Conservation (phyloP, 2,329 filamentous ascomycete species). For the Aspergillus brasiliensis region DNA sequence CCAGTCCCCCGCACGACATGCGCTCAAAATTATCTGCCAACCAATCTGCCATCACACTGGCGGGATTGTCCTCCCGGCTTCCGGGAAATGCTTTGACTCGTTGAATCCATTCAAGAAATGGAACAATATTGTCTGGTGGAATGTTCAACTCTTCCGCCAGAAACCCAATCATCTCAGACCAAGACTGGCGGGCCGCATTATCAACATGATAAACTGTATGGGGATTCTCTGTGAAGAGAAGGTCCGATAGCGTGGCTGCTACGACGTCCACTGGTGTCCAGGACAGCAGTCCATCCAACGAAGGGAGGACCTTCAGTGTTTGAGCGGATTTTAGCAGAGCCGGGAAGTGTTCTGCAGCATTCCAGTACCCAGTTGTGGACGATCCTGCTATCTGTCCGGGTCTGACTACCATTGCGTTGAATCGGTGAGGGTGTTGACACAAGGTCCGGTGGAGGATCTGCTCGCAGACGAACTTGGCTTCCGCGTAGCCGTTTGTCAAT, state of each 20-base stretch:
- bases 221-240: conserved; percentile 28
- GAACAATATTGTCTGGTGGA: conserved; percentile 32
- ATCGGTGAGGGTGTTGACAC: conserved; percentile 43
- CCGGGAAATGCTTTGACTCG: conserved; percentile 33
- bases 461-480: conserved; percentile 57
- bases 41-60: conserved; percentile 33
- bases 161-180: conserved; percentile 40
- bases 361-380: conserved; percentile 56
- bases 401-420: conserved; percentile 50
- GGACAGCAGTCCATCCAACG: conserved; percentile 42
- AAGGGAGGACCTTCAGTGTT: conserved; percentile 46
- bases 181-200: conserved; percentile 47
- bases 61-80: conserved; percentile 32
- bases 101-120: conserved; percentile 46
- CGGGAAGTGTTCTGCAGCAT: conserved; percentile 53
- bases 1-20: conserved; percentile 51
- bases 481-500: conserved; percentile 53
- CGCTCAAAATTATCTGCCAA: conserved; percentile 38
- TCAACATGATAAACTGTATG: conserved; percentile 50
- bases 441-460: conserved; percentile 53
- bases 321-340: conserved; percentile 56
- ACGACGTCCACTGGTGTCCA: conserved; percentile 54
- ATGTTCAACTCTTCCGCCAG: conserved; percentile 40
- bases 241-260: conserved; percentile 37
- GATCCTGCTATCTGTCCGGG: conserved; percentile 59